A percentile compares a stretch with the other conserved stretches of the same genome.
Evolutionary conservation across 176 grass and related monocot species (phyloP).

Genomic region (Oropetium thomaeum): DNA sequence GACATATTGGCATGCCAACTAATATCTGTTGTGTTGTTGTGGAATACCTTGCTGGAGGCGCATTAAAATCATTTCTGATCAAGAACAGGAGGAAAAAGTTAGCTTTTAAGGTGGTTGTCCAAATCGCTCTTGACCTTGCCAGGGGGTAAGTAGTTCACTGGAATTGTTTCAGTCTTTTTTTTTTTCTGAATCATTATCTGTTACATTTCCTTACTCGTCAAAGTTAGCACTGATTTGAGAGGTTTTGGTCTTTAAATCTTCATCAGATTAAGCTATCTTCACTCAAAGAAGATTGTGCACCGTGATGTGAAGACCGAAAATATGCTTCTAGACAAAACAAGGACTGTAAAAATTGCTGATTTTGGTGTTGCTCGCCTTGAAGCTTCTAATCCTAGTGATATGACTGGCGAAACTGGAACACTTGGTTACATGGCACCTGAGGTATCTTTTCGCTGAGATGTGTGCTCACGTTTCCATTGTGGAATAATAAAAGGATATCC

Average conservation of each 20-base stretch:
- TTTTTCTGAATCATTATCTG: neutral
- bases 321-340: slow-evolving; percentile 94
- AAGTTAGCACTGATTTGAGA: neutral
- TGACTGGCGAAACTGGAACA: slow-evolving; percentile 95
- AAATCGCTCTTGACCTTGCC: slow-evolving; percentile 86
- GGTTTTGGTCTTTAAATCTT: neutral
- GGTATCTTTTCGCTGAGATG: slow-evolving; percentile 34
- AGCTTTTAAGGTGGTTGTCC: slow-evolving; percentile 88
- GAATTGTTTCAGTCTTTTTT: neutral
- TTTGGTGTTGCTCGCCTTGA: slow-evolving; percentile 93
- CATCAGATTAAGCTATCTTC: slow-evolving; percentile 84
- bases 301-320: slow-evolving; percentile 95
- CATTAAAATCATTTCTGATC: slow-evolving; percentile 89
- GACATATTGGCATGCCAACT: slow-evolving; percentile 76
- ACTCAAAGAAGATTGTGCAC: slow-evolving; percentile 92
- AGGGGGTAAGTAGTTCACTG: slow-evolving; percentile 55
- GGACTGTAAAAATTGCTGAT: slow-evolving; percentile 89
- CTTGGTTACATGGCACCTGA: slow-evolving; percentile 99
- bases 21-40: slow-evolving; percentile 89
- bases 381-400: slow-evolving; percentile 87
- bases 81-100: slow-evolving; percentile 90
- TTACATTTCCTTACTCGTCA: neutral
- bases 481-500: neutral
- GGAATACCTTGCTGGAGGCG: slow-evolving; percentile 86
- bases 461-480: neutral